These are phyloP conservation scores for Hawksworthiomyces lignivorus DNA, from an alignment of 2,329 filamentous ascomycete species.

Conservation along the genomic window DNA sequence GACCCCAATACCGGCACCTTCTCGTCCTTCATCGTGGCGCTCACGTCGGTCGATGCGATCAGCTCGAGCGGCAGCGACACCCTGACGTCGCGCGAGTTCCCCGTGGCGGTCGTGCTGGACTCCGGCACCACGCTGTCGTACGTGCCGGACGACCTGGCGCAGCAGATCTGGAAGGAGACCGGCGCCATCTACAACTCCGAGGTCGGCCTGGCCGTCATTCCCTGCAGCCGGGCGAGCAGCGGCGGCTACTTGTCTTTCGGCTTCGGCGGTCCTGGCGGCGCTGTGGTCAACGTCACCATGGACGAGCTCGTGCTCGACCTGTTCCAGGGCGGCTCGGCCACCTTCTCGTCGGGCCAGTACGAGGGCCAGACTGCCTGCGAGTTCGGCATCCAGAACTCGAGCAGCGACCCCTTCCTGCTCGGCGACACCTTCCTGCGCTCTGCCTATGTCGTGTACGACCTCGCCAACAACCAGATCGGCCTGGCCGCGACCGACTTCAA, in stretches of 20 bases:
- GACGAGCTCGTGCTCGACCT: slow-evolving; percentile 47
- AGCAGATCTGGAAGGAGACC: slow-evolving; percentile 45
- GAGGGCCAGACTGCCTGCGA: slow-evolving; percentile 40
- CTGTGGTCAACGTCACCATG: slow-evolving; percentile 45
- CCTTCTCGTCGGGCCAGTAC: slow-evolving; percentile 34
- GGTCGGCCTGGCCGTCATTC: slow-evolving; percentile 35
- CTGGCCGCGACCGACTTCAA: slow-evolving; percentile 51
- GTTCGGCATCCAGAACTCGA: slow-evolving; percentile 50
- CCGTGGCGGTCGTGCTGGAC: slow-evolving; percentile 60
- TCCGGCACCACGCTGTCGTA: slow-evolving; percentile 68
- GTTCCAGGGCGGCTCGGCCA: slow-evolving; percentile 23
- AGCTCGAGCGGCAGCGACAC: slow-evolving; percentile 43
- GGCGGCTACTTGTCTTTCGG: slow-evolving; percentile 46
- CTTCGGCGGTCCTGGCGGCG: slow-evolving; percentile 40
- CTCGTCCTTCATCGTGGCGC: slow-evolving; percentile 39
- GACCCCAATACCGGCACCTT: slow-evolving; percentile 28
- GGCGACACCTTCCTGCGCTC: slow-evolving; percentile 54
- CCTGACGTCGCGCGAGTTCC: slow-evolving; percentile 33
- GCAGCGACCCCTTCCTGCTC: slow-evolving; percentile 35
- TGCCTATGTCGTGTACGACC: slow-evolving; percentile 53
- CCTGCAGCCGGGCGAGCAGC: slow-evolving; percentile 39
- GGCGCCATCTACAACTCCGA: slow-evolving; percentile 39
- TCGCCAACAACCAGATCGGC: slow-evolving; percentile 49
- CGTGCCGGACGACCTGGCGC: slow-evolving; percentile 53
- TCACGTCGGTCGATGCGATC: slow-evolving; percentile 39